Base-by-base conservation (phyloP, 305 asterid genomes). In the Vinca major region DNA sequence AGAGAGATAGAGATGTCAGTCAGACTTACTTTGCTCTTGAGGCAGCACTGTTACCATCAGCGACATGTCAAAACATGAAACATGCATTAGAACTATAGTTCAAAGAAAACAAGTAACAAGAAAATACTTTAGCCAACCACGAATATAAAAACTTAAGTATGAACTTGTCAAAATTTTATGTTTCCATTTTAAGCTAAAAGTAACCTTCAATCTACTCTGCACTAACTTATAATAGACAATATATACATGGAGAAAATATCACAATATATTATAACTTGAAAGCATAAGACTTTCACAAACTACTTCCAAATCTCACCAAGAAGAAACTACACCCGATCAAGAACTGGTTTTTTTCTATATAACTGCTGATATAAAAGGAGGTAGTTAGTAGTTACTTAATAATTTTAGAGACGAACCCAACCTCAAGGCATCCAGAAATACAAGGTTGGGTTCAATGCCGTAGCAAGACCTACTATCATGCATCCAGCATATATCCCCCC, bases 1-100 rank as follows among this genome's bases (percentile, higher is more conserved):
- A 54, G 55, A 55, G 50, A 56, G n/a, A 57, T 68, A 65, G 75
- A 77, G 77, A 66, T 71, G 16, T 17, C 14, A 52, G 74, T 56
- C 40, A 62, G 36, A 77, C 97, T 73, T 86, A 90, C 97, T 85
- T 83, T 81, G 50, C 71, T 90, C 96, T 80, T 85, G 91, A 74
- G 95, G 97, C 74, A 88, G 92, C 85, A 90, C 97, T 90, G 92
- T 76, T 64, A 61, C 80, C 82, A 63, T 69, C 55, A 71, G 67
- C 56, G 60, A 80, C 85, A 81, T 83, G 91, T 79, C 79, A 80
- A 77, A 77, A 60, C 64, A 54, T 75, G 71, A 73, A 70, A 45
- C 52, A 75, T 50, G 56, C 37, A 68, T 81, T 65, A 80, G 81
- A 75, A 62, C 60, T 63, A 81, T 66, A 52, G 70, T 16, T 47